Evolutionary conservation across 2,329 filamentous ascomycete species (phyloP), one percentile per base, ranked within the genome.

Genomic region (Penicillium corylophilum): DNA sequence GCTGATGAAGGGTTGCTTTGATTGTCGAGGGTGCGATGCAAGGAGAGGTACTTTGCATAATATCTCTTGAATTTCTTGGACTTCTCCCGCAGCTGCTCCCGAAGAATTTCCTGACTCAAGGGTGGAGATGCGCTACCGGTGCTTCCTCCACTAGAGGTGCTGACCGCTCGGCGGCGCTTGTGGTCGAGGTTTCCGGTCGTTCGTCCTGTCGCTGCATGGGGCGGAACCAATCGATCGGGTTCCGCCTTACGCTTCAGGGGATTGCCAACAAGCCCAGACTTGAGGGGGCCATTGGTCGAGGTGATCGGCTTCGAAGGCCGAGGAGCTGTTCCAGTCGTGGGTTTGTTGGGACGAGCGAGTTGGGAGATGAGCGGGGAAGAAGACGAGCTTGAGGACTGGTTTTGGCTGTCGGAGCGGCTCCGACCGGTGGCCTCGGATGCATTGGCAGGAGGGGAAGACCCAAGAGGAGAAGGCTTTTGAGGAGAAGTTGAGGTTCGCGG

Each of bases 401-500:
- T 73, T 16, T 74, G 71, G 48, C 64, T 73, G 20, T 73, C 72
- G 41, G 72, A 71, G 36, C 70, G 69, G 44, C 57, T 68, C 56
- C 72, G 71, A 62, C 78, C 71, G 54, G 81, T 73, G 49, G 80
- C 71, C 62, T 85, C 81, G 18, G 82, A 84, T 24, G 80, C 79
- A 64, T 83, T 84, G 54, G 82, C 78, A 5, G 82, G 82, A 20
- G 82, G 81, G 2, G 83, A 84, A 6, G 81, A 82, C 9, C 80
- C 82, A 10, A 85, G 77, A 12, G 82, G 82, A 15, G 83, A 85
- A 2, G 82, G 82, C 47, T 85, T 85, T 62, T 79, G 80, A 1
- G 83, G 81, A 38, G 81, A 82, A 53, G 74, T 83, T 20, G 71
- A 73, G 44, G 61, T 66, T 56, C 64, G 74, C 50, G 66, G 74